Evolutionary conservation across 2,329 filamentous ascomycete genomes (phyloP), one percentile per base, ranked within the genome.

Genomic region (Neofusicoccum ribis): DNA sequence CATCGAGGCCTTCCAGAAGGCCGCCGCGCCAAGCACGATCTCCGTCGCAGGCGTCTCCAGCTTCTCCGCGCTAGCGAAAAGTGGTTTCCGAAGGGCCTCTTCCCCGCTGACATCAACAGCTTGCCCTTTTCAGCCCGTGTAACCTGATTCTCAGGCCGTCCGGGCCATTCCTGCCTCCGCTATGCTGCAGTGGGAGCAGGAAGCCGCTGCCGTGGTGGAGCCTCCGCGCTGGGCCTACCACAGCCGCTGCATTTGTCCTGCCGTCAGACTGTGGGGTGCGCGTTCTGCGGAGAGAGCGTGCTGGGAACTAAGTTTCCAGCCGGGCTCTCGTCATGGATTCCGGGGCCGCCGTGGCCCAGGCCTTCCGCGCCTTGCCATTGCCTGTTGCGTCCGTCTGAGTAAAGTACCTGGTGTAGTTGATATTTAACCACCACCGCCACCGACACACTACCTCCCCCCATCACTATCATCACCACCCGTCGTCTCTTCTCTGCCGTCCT

Each of bases 261-360:
- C 44, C 59, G 47, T 60, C 44, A 62, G 59, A 62, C 37, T 62
- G 59, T 51, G 59, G 59, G 59, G 63, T 14, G 31, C 27, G 15
- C 9, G 20, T 8, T 51, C 47, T 63, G 60, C 47, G 61, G 63
- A 64, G 63, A 49, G 31, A 4, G 23, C 12, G 20, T 23, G 43
- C 63, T 59, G 63, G 63, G 44, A 64, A 64, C 63, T 59, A 17
- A 64, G 63, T 64, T 64, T 44, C 63, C 63, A 64, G 52, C 34
- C 9, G 17, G n/a, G 39, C 52, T 64, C 61, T 64, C 61, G 51
- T 64, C 61, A 64, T 64, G 61, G 61, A 64, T 64, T 64, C 61
- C 61, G 61, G 61, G 41, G 61, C 31, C 17, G 54, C 54, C 54
- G 39, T 46, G 54, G 54, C 41, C 54, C 43, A 60, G 56, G 15